A percentile compares a stretch with the other conserved stretches of the same genome.
Evolutionary conservation across 2,329 filamentous ascomycete species (phyloP).

Genomic region (Nannizziopsis barbatae): DNA sequence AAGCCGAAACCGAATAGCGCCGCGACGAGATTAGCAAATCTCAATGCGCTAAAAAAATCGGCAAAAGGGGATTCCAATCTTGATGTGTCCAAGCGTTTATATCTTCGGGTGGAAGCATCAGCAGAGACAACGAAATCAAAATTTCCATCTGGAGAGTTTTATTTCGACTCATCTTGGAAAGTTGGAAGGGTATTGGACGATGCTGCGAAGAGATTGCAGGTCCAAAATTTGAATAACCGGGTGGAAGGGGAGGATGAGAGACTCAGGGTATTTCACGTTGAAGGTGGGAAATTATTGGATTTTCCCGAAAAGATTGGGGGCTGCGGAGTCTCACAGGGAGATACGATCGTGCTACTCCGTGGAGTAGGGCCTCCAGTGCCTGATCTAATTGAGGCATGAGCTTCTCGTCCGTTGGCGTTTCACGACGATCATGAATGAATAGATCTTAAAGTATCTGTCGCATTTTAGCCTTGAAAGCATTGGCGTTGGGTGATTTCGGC

Average conservation of each 20-base stretch:
- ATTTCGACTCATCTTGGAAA: conserved; percentile 76
- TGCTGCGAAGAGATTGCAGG: conserved; percentile 32
- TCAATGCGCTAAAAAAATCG: conserved; percentile 69
- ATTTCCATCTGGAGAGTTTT: conserved; percentile 70
- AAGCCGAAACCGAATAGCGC: conserved; percentile 55
- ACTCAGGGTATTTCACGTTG: conserved; percentile 82
- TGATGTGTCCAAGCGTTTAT: conserved; percentile 71
- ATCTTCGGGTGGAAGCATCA: conserved; percentile 81
- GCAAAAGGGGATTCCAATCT: conserved; percentile 86
- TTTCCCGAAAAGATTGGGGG: conserved; percentile 77
- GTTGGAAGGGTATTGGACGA: conserved; percentile 54
- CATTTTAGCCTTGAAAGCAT: background rate
- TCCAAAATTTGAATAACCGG: conserved; percentile 39
- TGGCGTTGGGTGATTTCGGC: no score
- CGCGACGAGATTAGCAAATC: conserved; percentile 54
- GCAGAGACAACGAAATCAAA: conserved; percentile 75
- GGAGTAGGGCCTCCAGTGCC: conserved; percentile 69
- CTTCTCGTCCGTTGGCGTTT: background rate
- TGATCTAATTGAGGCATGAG: conserved; percentile 53
- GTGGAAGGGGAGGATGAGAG: conserved; percentile 50
- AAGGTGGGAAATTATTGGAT: conserved; percentile 73
- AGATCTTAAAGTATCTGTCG: background rate
- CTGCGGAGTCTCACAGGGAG: conserved; percentile 58
- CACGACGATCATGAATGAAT: background rate
- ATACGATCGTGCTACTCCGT: conserved; percentile 78